Base-by-base conservation (phyloP, 164 flowering plant genomes). In the Platanus orientalis region DNA sequence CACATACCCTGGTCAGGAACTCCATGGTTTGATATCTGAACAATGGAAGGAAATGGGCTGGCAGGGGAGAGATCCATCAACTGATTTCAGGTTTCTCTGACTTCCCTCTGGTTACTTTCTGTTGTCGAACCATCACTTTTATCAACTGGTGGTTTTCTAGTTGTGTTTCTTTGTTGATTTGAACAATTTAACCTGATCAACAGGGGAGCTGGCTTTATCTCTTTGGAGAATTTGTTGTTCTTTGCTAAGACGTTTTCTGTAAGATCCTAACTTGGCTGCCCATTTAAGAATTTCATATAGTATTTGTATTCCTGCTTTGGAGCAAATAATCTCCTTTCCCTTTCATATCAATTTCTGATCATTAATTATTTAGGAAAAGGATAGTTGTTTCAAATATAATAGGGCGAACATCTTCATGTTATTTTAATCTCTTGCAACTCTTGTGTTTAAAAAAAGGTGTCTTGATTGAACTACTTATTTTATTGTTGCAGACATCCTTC, bases 41-140 rank as follows among this genome's bases (percentile, higher is more conserved):
- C 96, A 92, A 62, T 92, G 96, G 96, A 92, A 92, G 74, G 85
- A 86, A 72, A 92, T 92, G 98, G 98, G 98, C 34, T 89, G 98
- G 98, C 98, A 92, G 69, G 98, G 98, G 58, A 84, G 72, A 71
- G 98, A 92, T 73, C 98, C 98, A 57, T 89, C 98, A 12, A 89
- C 98, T 17, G 96, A 92, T 74, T 92, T 92, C 79, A 87, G 98
- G 98, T 89, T 67, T 24, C 34, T 52, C n/a, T 49, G 19, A 30
- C 58, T 20, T 26, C 34, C 20, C 25, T 32, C 47, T 36, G 11
- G 25, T 47, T 54, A 36, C 28, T 36, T n/a, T 60, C 1, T 42
- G 29, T n/a, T 25, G n/a, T 34, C 11, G 11, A n/a, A n/a, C n/a
- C n/a, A n/a, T n/a, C n/a, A n/a, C n/a, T 54, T 28, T 17, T 58